These are phyloP conservation scores for Penicillium pulvis DNA, from an alignment of 495 filamentous ascomycete genomes.

Conservation along the genomic window DNA sequence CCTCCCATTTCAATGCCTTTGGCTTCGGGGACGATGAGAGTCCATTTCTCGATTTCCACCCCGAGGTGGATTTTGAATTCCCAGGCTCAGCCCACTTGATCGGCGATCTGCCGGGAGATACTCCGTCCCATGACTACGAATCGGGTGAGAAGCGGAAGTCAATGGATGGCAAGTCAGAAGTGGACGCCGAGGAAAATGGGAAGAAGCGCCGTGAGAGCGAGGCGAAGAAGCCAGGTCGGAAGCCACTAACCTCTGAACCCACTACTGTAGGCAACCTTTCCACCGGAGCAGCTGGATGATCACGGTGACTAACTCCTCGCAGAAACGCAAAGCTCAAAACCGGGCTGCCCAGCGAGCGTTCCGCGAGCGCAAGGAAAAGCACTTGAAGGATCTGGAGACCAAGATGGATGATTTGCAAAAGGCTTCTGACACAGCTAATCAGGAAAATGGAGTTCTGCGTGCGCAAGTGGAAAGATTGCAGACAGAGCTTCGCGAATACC, in stretches of 20 bases:
- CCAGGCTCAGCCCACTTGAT: conserved; percentile 65
- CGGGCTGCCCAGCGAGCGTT: conserved; percentile 96
- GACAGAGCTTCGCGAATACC: conserved; percentile 83
- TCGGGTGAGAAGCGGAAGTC: conserved; percentile 73
- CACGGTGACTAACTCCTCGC: conserved; percentile 44
- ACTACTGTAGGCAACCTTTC: conserved; percentile 72
- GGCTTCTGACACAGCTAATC: conserved; percentile 75
- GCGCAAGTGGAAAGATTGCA: conserved; percentile 86
- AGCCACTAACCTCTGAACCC: conserved; percentile 92
- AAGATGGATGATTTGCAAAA: conserved; percentile 94
- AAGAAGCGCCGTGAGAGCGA: conserved; percentile 81
- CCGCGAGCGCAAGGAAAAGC: conserved; percentile 96
- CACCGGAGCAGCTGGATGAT: not conserved
- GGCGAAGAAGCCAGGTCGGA: conserved; percentile 93
- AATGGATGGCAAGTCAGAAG: conserved; percentile 68
- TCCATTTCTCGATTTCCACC: conserved; percentile 80
- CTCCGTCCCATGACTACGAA: conserved; percentile 53
- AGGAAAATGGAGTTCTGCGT: conserved; percentile 83
- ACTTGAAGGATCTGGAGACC: conserved; percentile 91
- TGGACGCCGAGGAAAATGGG: conserved; percentile 67
- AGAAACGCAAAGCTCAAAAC: conserved; percentile 99
- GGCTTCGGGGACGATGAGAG: conserved; percentile 65
- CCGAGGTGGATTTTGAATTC: conserved; percentile 72
- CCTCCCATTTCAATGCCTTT: conserved; percentile 40
- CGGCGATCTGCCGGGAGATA: conserved; percentile 66